Base-by-base conservation (phyloP, 495 filamentous ascomycete species). In the Neurospora sp. region DNA sequence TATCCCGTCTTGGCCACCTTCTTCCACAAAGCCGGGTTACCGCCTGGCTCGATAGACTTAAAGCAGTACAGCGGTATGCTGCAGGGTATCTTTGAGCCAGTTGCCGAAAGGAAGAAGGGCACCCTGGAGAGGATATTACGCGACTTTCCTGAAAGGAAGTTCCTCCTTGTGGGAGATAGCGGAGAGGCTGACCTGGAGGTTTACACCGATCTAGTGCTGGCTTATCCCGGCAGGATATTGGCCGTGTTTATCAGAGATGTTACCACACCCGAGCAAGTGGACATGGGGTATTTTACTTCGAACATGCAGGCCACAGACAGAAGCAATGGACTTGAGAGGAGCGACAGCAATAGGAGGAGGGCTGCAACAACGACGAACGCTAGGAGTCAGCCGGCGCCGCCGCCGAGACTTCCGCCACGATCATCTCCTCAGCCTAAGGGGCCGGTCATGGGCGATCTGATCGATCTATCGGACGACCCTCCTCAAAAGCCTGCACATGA, bases 131-230 rank as follows among this genome's bases (percentile, higher is more conserved):
- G 88, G 74, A 92, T 99, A 41, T 82, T 98, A 75, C 84, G 87
- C 23, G 96, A 99, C 77, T 99, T 98, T 78, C 96, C 96, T 0
- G 86, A 94, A 69, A 86, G 96, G 62, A 92, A 89, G 74, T 99
- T 98, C 80, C 88, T 99, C 10, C 87, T 99, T 1, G 91, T 97
- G 40, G 96, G 96, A 5, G 96, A 99, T 77, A 97, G 94, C 76
- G 96, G 96, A 27, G 96, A 99, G 81, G 95, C 94, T 5, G 96
- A 99, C 81, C 86, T 99, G 3, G 96, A 99, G 81, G 94, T 99
- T 0, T 99, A 99, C 77, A 98, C 94, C 0, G 95, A 99, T 74
- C 86, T 97, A n/a, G 93, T 90, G 0, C 76, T 94, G 27, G 89
- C 91, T 12, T 91, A 97, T 79, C 96, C 93, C 0, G 92, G 92